These are phyloP conservation scores for Aureobasidium namibiae DNA, from an alignment of 2,329 filamentous ascomycete genomes.

Conservation along the genomic window DNA sequence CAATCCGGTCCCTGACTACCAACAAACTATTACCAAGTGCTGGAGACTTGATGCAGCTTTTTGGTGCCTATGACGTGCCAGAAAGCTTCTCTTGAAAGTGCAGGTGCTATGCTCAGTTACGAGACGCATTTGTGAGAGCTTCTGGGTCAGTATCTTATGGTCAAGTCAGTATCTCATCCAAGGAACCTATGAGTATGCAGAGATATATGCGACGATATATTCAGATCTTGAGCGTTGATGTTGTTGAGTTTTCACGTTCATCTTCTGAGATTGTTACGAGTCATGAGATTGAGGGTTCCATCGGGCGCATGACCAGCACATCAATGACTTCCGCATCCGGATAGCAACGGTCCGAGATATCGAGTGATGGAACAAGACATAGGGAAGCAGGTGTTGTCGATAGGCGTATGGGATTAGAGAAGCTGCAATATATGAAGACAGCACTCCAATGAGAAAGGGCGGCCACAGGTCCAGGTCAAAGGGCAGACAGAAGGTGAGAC, in stretches of 20 bases:
- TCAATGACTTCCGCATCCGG: neutral
- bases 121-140: too few relatives aligned
- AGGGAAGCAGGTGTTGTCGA: neutral
- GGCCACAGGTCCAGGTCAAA: neutral
- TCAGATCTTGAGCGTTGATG: neutral
- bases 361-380: neutral
- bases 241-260: neutral
- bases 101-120: too few relatives aligned
- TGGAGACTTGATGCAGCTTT: neutral
- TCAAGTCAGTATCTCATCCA: too few relatives aligned
- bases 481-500: neutral
- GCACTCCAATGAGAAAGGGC: neutral
- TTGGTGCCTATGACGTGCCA: neutral
- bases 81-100: too few relatives aligned
- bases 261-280: neutral
- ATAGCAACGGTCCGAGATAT: slow-evolving; percentile 6
- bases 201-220: neutral
- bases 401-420: neutral
- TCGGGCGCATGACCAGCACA: neutral
- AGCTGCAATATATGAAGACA: neutral
- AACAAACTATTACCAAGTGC: too few relatives aligned
- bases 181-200: too few relatives aligned
- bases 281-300: neutral
- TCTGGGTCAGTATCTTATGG: too few relatives aligned
- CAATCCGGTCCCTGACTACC: too few relatives aligned